Conservation (phyloP, 768 basidiomycete species). For the Xerocomus potaroensis region DNA sequence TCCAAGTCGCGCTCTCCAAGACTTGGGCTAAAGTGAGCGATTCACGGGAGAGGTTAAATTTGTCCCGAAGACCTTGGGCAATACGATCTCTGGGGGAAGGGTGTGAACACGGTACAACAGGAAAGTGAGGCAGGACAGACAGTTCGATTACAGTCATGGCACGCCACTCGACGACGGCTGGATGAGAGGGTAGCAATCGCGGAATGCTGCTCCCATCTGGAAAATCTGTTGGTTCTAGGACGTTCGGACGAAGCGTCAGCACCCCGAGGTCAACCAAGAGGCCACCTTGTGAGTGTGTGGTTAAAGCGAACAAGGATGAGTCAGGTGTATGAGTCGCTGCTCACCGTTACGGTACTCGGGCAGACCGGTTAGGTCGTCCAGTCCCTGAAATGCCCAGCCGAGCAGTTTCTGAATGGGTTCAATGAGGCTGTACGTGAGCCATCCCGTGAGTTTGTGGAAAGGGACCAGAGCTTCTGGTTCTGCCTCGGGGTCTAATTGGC, state of each 20-base stretch:
- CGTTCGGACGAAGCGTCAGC: conserved; percentile 57
- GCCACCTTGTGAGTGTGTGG: conserved; percentile 52
- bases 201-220: conserved; percentile 45
- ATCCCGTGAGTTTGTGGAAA: conserved; percentile 95
- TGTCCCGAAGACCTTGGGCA: conserved; percentile 60
- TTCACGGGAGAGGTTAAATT: conserved; percentile 45
- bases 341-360: conserved; percentile 92
- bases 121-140: conserved; percentile 40
- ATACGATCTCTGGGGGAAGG: conserved; percentile 63
- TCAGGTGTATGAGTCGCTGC: not conserved
- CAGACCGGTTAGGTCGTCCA: conserved; percentile 84
- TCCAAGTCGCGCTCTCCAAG: conserved; percentile 95
- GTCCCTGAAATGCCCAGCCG: conserved; percentile 76
- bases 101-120: not conserved
- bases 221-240: conserved; percentile 47
- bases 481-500: not conserved
- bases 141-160: conserved; percentile 93
- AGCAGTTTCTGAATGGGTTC: conserved; percentile 77
- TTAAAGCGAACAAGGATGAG: not conserved
- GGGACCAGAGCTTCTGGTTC: conserved; percentile 68
- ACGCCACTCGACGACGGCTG: conserved; percentile 93
- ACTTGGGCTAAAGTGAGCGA: conserved; percentile 80
- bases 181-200: conserved; percentile 68
- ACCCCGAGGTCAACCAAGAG: conserved; percentile 83
- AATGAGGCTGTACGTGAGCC: conserved; percentile 88